Base-by-base conservation (phyloP, 257 asterid species). In the Solanum chiquidenum region DNA sequence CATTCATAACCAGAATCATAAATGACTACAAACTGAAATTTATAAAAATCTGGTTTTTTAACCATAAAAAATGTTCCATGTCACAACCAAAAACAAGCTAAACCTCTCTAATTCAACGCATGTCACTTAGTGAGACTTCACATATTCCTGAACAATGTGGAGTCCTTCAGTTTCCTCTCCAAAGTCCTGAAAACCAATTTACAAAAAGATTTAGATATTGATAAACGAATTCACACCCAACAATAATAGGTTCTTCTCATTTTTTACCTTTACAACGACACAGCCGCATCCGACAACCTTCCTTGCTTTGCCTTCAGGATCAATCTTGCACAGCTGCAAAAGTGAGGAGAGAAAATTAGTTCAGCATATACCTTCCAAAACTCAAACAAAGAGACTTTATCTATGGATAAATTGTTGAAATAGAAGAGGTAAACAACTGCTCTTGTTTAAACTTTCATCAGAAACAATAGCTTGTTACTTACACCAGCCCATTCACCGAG, bases 401-500 rank as follows among this genome's bases (percentile, higher is more conserved):
- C 16, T 4, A 29, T 20, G 9, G 42, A 80, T 80, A 27, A 80
- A 80, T 7, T 29, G 69, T 10, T 18, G 68, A 46, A 80, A 27
- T 27, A 46, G 7, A 4, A 77, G 13, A 27, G 18, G 40, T 16
- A 46, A 27, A 10, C 9, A 31, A 46, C 68, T 44, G 85, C 16
- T 42, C 13, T 79, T n/a, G 12, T 7, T 25, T n/a, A 25, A 25
- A 42, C 35, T n/a, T n/a, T 42, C 18, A 79, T 44, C 64, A 27
- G 40, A 79, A 8, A 8, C 35, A 44, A 79, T 79, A 35, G 58
- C 14, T 35, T 38, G 58, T 34, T 46, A 93, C 96, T 91, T 92
- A 94, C 98, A 44, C 98, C 97, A 80, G 91, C 92, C 98, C 98
- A 95, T 89, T 95, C 96, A 16, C 96, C 96, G 7, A 94, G 95